phyloP scores from a whole-genome alignment of 2,329 filamentous ascomycete species.

The Fusarium virguliforme region DNA sequence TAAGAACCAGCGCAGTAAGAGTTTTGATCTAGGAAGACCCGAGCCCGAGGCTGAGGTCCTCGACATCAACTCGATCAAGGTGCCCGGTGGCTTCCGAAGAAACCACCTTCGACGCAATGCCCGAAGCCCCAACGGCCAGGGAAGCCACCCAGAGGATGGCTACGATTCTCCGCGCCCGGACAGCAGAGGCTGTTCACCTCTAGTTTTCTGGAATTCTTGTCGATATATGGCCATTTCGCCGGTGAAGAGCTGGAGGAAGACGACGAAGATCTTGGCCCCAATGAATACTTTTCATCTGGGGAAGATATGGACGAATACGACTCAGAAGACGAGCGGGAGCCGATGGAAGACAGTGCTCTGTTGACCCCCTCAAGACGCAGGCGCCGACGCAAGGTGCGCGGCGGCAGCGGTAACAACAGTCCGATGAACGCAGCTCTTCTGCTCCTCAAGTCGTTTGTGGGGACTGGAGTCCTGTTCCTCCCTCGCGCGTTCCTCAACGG shows the following conservation, averaged over 20 bases:
- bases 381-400: slow-evolving; percentile 82
- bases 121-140: slow-evolving; percentile 69
- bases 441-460: slow-evolving; percentile 96
- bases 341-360: slow-evolving; percentile 90
- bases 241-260: slow-evolving; percentile 98
- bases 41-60: slow-evolving; percentile 85
- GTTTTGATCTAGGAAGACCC: slow-evolving; percentile 84
- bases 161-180: slow-evolving; percentile 52
- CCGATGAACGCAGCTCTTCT: slow-evolving; percentile 86
- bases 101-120: slow-evolving; percentile 87
- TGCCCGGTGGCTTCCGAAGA: slow-evolving; percentile 93
- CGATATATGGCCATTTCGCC: slow-evolving; percentile 96
- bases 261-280: slow-evolving; percentile 87
- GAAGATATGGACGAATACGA: slow-evolving; percentile 75
- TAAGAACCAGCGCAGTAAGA: slow-evolving; percentile 85
- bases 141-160: slow-evolving; percentile 54
- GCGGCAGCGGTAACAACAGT: slow-evolving; percentile 82
- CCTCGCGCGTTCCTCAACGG: slow-evolving; percentile 95
- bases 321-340: slow-evolving; percentile 79
- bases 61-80: slow-evolving; percentile 91
- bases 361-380: slow-evolving; percentile 82
- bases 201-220: slow-evolving; percentile 96
- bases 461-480: slow-evolving; percentile 94
- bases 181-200: slow-evolving; percentile 80
- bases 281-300: slow-evolving; percentile 93